Evolutionary conservation across 495 filamentous ascomycete genomes (phyloP), one percentile per base, ranked within the genome.

Genomic region (Lepidopterella palustris): DNA sequence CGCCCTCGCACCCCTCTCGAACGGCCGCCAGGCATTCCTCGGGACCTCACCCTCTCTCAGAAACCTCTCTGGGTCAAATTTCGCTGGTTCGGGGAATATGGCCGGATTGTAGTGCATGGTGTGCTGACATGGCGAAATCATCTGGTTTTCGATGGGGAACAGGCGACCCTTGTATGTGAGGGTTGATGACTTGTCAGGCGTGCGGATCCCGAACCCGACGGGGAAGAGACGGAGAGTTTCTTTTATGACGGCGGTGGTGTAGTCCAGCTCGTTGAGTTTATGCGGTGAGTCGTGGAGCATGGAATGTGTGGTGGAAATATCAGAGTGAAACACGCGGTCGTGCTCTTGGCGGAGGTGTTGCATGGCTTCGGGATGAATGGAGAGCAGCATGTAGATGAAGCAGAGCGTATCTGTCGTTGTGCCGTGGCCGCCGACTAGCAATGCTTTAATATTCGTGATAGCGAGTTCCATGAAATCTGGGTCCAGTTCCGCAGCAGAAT

Each of bases 171-270:
- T 2, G 15, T 13, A 28, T 25, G n/a, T 13, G 66, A 15, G 13
- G 13, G 18, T 25, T 39, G 15, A 4, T 39, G 27, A 25, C 51
- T 53, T 18, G 15, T 21, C 3, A 49, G 24, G 10, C 45, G 45
- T 13, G 18, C 18, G 24, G 45, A 49, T 49, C 45, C 45, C 10
- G 45, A 13, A 2, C 18, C 24, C 20, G 66, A 56, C 3, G 66
- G 66, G n/a, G 59, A 65, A 21, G n/a, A 63, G 21, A 18, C 63
- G 63, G 11, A 68, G 58, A 10, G 60, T 55, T 28, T 66, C 66
- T 25, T 65, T 65, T 15, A 60, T 68, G 5, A 68, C 60, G 18
- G 66, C 66, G 10, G 59, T 40, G 8, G 63, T 68, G 52, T 65
- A 70, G 6, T 56, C 55, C 18, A 70, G 35, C 27, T 56, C 53